Evolutionary conservation across 108 stramenopile species (phyloP).

Genomic region (Conticribra weissflogii): DNA sequence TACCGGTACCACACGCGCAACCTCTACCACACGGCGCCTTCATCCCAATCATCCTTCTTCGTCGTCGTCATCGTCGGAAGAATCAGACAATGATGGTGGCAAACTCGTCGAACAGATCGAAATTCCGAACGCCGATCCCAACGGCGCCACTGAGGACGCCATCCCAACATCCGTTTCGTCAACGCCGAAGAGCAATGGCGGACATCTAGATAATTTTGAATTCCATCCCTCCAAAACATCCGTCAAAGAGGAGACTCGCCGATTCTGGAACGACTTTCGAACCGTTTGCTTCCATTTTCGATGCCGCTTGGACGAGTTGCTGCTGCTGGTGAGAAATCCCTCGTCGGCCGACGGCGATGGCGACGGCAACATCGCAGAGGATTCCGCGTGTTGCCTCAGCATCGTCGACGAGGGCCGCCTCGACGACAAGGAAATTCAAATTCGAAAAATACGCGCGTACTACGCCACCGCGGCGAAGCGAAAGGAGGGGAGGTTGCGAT

Average conservation of each 20-base stretch:
- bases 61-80: too few relatives aligned
- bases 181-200: neutral
- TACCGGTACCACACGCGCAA: neutral
- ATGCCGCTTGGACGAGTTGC: constrained; percentile 19
- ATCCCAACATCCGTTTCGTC: too few relatives aligned
- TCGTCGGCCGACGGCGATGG: neutral
- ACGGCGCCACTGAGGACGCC: too few relatives aligned
- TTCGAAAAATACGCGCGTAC: constrained; percentile 4
- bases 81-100: too few relatives aligned
- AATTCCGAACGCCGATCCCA: too few relatives aligned
- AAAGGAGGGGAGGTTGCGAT: constrained; percentile 31
- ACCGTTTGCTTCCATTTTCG: constrained; percentile 31
- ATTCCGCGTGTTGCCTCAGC: neutral
- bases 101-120: too few relatives aligned
- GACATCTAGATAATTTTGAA: neutral
- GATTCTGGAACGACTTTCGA: constrained; percentile 36
- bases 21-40: neutral
- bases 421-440: constrained; percentile 2
- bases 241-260: constrained; percentile 14
- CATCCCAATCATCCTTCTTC: too few relatives aligned
- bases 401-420: neutral
- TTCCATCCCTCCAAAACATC: neutral
- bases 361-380: neutral
- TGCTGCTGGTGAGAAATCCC: constrained; percentile 4
- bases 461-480: constrained; percentile 43